Evolutionary conservation across 192 early-diverging fungal genomes (phyloP), one percentile per base, ranked within the genome.

Genomic region (Coemansia javaensis): DNA sequence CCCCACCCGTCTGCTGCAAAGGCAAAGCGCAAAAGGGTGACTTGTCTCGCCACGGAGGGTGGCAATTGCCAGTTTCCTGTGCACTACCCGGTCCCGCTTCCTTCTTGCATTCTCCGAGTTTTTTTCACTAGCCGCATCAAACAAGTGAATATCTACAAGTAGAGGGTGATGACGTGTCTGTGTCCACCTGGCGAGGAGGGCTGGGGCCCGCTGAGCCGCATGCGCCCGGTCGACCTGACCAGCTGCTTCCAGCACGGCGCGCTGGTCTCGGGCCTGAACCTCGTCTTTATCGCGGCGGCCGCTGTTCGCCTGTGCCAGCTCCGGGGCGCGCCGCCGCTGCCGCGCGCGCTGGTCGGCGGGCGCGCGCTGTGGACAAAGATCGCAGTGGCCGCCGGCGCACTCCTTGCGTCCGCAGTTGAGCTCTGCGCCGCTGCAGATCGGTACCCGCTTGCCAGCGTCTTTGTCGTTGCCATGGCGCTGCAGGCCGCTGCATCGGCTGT

Each of bases 151-250:
- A n/a, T n/a, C n/a, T n/a, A n/a, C n/a, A n/a, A n/a, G n/a, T n/a
- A n/a, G n/a, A n/a, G n/a, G n/a, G 13, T 36, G 30, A 52, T 52
- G 50, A 31, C 1, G 18, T 25, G n/a, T 22, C 12, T 38, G 50
- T 75, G 72, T 38, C 59, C 56, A 7, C 55, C 65, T 11, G 44
- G 28, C 1, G 10, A 32, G n/a, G 72, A 75, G 23, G 72, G 72
- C 59, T 75, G 65, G 64, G 72, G 72, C n/a, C 72, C 72, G 18
- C 44, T 68, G 18, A 75, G 72, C 35, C 59, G 59, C 13, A 49
- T 15, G 24, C 64, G 72, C 5, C 65, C 63, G 0, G 60, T 64
- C 23, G 72, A 75, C 41, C 60, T 75, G 37, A 68, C 72, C 7
- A 17, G 39, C 10, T 75, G 72, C 38, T 75, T 75, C 16, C 42